Base-by-base conservation (phyloP, 2,329 filamentous ascomycete species). In the Boeremia lycopersici region DNA sequence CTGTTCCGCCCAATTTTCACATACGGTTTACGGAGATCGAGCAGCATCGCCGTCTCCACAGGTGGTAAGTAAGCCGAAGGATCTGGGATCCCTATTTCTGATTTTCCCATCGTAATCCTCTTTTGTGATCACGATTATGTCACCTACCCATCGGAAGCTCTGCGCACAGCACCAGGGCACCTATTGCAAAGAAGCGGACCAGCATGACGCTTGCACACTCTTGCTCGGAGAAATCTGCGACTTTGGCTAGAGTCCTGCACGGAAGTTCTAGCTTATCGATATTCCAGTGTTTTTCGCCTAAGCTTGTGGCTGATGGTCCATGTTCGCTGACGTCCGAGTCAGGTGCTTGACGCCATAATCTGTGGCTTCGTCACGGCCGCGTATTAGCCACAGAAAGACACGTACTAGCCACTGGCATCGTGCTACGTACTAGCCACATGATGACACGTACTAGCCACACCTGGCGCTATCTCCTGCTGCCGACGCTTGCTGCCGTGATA, bases 141-240 rank as follows among this genome's bases (percentile, higher is more conserved):
- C 43, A 47, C 36, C 30, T 47, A 6, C 19, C 13, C n/a, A 17
- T 38, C 42, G 11, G 47, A 41, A 26, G 12, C 38, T 35, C 48
- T 23, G 33, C 47, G 41, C 33, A 11, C 43, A 23, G 34, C 48
- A 39, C 53, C 48, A 43, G 51, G 43, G 42, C 35, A 41, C 15
- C 35, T n/a, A n/a, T 34, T n/a, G 19, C 35, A 41, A 30, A 33
- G 9, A 42, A 46, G 36, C 38, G 26, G 42, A 50, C 35, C 41
- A 50, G 33, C 45, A 35, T 17, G 50, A 39, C 52, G 29, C 41
- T 45, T 39, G 23, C 34, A 29, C 12, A 26, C 10, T 53, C 42
- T 25, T 36, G 31, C 26, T 55, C 46, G 52, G 52, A n/a, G 17
- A 50, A 50, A 42, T 46, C 47, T 50, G 52, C 52, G 31, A 55